A percentile compares a stretch with the other conserved stretches of the same genome.
These are phyloP conservation scores for Aureobasidium melanogenum DNA, from an alignment of 2,329 filamentous ascomycete species.

Conservation along the genomic window DNA sequence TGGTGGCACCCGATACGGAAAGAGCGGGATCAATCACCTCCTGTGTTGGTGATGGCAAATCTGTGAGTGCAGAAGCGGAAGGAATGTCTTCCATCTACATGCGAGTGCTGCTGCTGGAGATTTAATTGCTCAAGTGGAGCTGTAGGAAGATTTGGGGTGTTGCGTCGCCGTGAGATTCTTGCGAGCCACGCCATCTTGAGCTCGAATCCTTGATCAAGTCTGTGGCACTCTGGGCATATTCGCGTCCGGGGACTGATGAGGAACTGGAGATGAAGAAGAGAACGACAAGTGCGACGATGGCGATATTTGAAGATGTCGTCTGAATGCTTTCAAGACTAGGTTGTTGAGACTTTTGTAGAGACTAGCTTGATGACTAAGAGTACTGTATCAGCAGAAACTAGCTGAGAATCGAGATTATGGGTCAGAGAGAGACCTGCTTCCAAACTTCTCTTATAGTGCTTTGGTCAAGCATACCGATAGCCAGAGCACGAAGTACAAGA, in stretches of 20 bases:
- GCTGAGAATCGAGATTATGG: background rate
- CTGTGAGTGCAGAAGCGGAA: background rate
- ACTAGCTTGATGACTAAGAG: background rate
- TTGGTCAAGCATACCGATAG: background rate
- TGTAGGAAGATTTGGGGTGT: background rate
- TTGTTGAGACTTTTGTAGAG: background rate
- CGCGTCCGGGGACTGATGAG: constrained; percentile 29
- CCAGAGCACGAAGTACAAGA: background rate
- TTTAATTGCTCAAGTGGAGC: background rate
- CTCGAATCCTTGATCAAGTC: constrained; percentile 26
- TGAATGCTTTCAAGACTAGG: background rate
- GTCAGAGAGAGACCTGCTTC: background rate
- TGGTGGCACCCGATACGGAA: background rate
- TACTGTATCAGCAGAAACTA: background rate
- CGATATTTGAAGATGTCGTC: constrained; percentile 37
- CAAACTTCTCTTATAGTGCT: background rate
- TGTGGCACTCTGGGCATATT: constrained; percentile 25
- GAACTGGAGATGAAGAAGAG: constrained; percentile 75
- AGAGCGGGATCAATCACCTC: background rate
- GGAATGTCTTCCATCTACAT: background rate
- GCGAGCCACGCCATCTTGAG: constrained; percentile 20
- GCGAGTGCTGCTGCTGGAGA: background rate
- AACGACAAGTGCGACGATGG: constrained; percentile 64
- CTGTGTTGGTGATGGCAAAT: background rate
- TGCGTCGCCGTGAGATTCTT: constrained; percentile 13